Percentiles rank a stretch among this genome's conserved stretches.
Conservation (phyloP, 257 asterid genomes). For the Ilex aquifolium region DNA sequence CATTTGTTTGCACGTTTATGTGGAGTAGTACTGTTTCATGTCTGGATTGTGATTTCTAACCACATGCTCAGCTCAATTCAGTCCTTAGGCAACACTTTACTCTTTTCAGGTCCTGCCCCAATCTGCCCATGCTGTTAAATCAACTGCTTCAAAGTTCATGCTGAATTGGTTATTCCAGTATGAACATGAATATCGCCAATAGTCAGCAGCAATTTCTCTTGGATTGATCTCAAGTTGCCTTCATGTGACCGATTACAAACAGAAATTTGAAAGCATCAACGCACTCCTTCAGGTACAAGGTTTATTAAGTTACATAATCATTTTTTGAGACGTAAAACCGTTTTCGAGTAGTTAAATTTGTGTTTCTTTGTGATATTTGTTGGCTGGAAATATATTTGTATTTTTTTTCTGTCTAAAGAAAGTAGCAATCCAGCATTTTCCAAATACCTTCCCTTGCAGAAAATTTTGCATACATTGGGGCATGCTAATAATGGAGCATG, state of each 20-base stretch:
- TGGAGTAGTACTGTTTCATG: background rate
- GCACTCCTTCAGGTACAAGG: conserved; percentile 72
- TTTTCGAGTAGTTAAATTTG: no score
- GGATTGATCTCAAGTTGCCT: conserved; percentile 90
- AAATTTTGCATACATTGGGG: no score
- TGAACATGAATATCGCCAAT: conserved; percentile 89
- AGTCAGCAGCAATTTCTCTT: conserved; percentile 94
- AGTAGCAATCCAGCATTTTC: no score
- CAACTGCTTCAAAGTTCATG: conserved; percentile 71
- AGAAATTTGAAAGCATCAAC: conserved; percentile 60
- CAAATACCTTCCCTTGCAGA: no score
- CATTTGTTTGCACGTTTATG: no score
- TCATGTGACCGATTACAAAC: conserved; percentile 82
- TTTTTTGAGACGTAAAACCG: no score
- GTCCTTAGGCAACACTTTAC: background rate
- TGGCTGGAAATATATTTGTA: background rate
- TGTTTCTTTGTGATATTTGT: no score
- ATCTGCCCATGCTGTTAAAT: conserved; percentile 61
- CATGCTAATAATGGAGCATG: no score
- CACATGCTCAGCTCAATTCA: background rate
- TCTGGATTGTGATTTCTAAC: conserved; percentile 4
- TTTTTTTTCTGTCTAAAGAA: no score
- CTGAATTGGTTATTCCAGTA: conserved; percentile 70
- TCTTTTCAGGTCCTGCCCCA: conserved; percentile 66
- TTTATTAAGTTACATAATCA: no score